Percentiles rank a stretch among this genome's conserved stretches.
Evolutionary conservation across 2,329 filamentous ascomycete genomes (phyloP).

Genomic region (Diaporthe humulicola): DNA sequence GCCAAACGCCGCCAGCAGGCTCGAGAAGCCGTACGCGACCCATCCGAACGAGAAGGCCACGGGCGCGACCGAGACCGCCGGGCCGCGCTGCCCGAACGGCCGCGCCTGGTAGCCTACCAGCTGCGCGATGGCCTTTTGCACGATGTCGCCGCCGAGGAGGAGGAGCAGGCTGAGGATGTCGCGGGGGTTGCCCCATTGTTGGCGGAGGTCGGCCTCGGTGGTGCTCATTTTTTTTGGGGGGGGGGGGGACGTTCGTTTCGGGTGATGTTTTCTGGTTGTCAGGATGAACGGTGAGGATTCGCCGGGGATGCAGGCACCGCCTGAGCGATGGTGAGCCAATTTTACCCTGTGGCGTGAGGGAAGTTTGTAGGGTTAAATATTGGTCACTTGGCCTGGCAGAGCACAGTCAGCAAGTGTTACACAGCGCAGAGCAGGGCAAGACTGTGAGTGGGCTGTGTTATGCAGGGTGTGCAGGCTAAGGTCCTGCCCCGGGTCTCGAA

Average conservation of each 20-base stretch:
- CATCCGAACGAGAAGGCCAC: constrained; percentile 33
- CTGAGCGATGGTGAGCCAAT: neutral
- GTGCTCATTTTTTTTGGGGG: constrained; percentile 13
- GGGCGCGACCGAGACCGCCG: neutral
- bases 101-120: constrained; percentile 9
- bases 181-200: constrained; percentile 14
- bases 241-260: neutral
- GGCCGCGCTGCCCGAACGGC: neutral
- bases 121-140: constrained; percentile 18
- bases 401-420: neutral
- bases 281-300: neutral
- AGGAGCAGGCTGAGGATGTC: constrained; percentile 30
- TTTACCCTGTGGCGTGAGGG: neutral
- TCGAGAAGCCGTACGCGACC: constrained; percentile 24
- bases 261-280: neutral
- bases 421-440: neutral
- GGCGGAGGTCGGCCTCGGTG: constrained; percentile 22
- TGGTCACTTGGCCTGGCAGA: neutral
- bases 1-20: constrained; percentile 7
- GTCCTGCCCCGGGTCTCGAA: neutral
- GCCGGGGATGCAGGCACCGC: neutral
- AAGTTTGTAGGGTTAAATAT: neutral
- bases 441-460: neutral
- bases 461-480: neutral
- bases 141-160: constrained; percentile 25